Base-by-base conservation (phyloP, 2,329 filamentous ascomycete species). In the Ascochyta pisi region DNA sequence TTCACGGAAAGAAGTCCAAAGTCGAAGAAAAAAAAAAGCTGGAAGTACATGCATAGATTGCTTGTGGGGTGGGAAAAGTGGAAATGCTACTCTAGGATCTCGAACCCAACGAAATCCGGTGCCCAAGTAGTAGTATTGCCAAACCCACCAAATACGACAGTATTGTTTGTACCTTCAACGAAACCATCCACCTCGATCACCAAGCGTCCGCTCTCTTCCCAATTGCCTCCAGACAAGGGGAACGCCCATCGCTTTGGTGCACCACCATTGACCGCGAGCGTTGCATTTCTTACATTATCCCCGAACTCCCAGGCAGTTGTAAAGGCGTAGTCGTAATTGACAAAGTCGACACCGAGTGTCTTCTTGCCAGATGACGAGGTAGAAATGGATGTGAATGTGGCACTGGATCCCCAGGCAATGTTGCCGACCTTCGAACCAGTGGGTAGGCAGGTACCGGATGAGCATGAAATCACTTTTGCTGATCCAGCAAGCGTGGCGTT, bases 161-260 rank as follows among this genome's bases (percentile, higher is more conserved):
- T 47, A n/a, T 73, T 72, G 15, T 41, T 49, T n/a, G 42, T 38
- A 1, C 71, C 71, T 7, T 58, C 40, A 1, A 55, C 42, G 35
- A 73, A 71, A 1, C 71, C 71, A 26, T 70, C 70, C 1, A 63
- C 51, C 22, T 72, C 68, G 15, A 73, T 60, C 3, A 58, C 34
- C 16, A 74, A 41, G 2, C 65, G 53, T 2, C 65, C 58, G 23
- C 64, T 69, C 51, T 73, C 68, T 7, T 69, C 69, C 76, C 77
- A 79, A 31, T 78, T 64, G 3, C 75, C 77, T 1, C 77, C 76
- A 5, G 73, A 76, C 15, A 78, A 54, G 1, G 77, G 77, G 52
- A 78, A 76, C 0, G 71, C 65, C 46, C 76, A 76, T 39, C 68
- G 61, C 61, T 73, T 73, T 0, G 70, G 65, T 22, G 60, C 42